Evolutionary conservation across 2,329 filamentous ascomycete species (phyloP), one percentile per base, ranked within the genome.

Genomic region (Phaeophleospora eucalypticola): DNA sequence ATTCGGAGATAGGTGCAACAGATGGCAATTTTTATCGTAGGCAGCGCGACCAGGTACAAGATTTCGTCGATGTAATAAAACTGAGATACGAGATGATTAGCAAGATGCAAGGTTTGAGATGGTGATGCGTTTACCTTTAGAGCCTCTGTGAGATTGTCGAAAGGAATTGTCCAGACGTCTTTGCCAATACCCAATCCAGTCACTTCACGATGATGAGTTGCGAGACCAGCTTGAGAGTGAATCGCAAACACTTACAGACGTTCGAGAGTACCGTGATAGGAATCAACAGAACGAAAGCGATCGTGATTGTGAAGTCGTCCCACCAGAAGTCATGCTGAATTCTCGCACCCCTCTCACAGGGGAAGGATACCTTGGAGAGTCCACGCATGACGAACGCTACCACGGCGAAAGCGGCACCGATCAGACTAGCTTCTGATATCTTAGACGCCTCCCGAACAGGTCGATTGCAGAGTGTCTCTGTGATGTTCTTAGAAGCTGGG

Each of bases 1-100:
- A 54, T 52, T 9, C 49, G 43, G n/a, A 54, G 46, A 17, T 54
- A 54, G 19, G 52, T 54, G 41, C 43, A 52, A 14, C 48, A 41
- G 10, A 54, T 50, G 4, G 46, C 46, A 15, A 54, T 54, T 39
- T 54, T 54, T 44, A 52, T 52, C 1, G 44, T 46, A 4, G 49
- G 52, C 10, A 54, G 16, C 2, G 46, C 43, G 4, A 34, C 39
- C 8, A 54, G 36, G 15, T 54, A 54, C 3, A 54, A 18, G 10
- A 52, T 32, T 36, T 54, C 52, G 19, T 51, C 49, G 27, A 46
- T 20, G 24, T 49, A 54, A 32, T 48, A 53, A 4, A 53, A 15
- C 51, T 54, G 27, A 16, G 9, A 18, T 19, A 12, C 7, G 4
- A 15, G 24, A 16, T 39, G 24, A 43, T 17, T 10, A 8, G 36